Conservation (phyloP, 139 green algal species). For the Picochlorum sp. region DNA sequence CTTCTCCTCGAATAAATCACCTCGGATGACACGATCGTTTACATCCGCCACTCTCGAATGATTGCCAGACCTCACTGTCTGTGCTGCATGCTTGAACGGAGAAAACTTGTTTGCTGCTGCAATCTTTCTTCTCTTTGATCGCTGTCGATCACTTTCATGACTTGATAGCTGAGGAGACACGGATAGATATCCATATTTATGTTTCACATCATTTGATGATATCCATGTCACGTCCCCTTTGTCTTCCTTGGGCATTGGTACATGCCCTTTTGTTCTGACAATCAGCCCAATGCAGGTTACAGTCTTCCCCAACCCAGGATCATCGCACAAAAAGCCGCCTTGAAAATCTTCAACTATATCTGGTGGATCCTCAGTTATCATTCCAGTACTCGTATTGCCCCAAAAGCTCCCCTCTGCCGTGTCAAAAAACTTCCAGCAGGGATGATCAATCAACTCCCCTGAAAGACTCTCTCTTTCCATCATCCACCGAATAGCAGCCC, state of each 20-base stretch:
- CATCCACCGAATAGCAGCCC: conserved; percentile 62
- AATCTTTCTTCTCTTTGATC: neutral
- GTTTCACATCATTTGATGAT: neutral
- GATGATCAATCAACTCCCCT: conserved; percentile 19
- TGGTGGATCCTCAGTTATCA: conserved; percentile 17
- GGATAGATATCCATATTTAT: neutral
- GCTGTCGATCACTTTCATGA: neutral
- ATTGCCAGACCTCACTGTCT: neutral
- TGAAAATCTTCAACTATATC: conserved; percentile 31
- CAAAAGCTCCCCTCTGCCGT: conserved; percentile 22
- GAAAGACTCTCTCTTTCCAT: conserved; percentile 29
- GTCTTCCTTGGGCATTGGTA: conserved; percentile 23
- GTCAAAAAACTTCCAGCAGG: conserved; percentile 25
- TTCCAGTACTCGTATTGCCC: conserved; percentile 30
- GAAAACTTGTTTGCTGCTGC: neutral
- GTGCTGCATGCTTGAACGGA: neutral
- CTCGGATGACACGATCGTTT: too few species aligned
- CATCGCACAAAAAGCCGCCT: conserved; percentile 86
- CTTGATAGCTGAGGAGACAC: neutral
- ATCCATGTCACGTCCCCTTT: neutral
- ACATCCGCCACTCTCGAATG: too few species aligned
- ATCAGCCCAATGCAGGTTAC: conserved; percentile 73
- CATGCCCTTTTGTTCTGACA: conserved; percentile 47
- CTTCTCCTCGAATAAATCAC: too few species aligned
- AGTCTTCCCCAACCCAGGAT: conserved; percentile 91